phyloP scores from a whole-genome alignment of 169 alveolate genomes.

The Ichthyophthirius multifiliis region DNA sequence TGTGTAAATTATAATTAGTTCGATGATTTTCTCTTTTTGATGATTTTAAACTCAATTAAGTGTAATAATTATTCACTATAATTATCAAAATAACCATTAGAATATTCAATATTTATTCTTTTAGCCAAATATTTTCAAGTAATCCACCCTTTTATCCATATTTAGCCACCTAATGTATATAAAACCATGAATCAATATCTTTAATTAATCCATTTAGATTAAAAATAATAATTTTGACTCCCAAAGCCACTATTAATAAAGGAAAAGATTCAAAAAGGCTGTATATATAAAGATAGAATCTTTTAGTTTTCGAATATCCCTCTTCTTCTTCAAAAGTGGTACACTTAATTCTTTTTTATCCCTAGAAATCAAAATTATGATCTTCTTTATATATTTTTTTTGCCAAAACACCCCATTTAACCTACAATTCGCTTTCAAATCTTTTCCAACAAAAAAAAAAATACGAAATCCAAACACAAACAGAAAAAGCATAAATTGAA shows the following conservation, averaged over 20 bases:
- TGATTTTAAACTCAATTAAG: slow-evolving; percentile 15
- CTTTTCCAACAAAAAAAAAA: slow-evolving; percentile 31
- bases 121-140: slow-evolving; percentile 1
- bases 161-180: background rate
- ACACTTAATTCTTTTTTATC: background rate
- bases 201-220: slow-evolving; percentile 30
- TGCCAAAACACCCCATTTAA: slow-evolving; percentile 36
- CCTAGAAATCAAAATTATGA: slow-evolving; percentile 21
- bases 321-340: background rate
- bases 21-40: slow-evolving; percentile 41
- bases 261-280: slow-evolving; percentile 31
- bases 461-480: slow-evolving; percentile 19
- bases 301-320: slow-evolving; percentile 13
- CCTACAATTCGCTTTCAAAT: slow-evolving; percentile 19
- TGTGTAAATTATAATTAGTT: slow-evolving; percentile 31
- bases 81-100: slow-evolving; percentile 10
- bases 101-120: slow-evolving; percentile 1
- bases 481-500: background rate
- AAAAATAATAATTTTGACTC: slow-evolving; percentile 27
- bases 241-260: slow-evolving; percentile 9
- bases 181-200: background rate
- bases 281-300: slow-evolving; percentile 2
- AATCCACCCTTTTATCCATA: slow-evolving; percentile 12
- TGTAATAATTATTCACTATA: slow-evolving; percentile 13
- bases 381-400: slow-evolving; percentile 9